Conservation (phyloP, 1,284 basidiomycete genomes). For the Pascua guehoae region DNA sequence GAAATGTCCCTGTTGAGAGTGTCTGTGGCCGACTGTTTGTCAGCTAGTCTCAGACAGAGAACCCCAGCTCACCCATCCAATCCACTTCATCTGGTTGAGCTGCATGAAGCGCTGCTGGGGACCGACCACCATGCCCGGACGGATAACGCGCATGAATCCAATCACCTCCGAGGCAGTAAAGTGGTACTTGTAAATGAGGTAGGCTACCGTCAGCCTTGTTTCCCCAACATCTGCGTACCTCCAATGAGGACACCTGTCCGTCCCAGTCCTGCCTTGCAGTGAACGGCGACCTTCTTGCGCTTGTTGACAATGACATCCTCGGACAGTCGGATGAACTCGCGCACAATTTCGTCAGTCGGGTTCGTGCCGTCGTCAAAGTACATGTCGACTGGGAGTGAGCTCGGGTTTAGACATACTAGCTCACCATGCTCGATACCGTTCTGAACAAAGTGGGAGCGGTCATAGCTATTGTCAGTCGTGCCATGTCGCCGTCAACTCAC, state of each 20-base stretch:
- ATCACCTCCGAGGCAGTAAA: constrained; percentile 98
- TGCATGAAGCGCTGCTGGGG: constrained; percentile 85
- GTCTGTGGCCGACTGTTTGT: constrained; percentile 50
- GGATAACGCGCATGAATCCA: constrained; percentile 95
- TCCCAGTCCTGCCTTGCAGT: constrained; percentile 57
- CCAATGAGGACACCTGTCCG: constrained; percentile 81
- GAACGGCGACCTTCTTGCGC: constrained; percentile 76
- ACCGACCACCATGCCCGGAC: constrained; percentile 87
- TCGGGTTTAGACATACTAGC: neutral
- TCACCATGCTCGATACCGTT: constrained; percentile 74
- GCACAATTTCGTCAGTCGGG: constrained; percentile 88
- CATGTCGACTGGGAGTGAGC: constrained; percentile 51
- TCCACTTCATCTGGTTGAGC: constrained; percentile 89
- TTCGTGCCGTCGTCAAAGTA: constrained; percentile 89
- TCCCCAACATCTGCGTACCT: constrained; percentile 29
- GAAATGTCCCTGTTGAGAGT: constrained; percentile 55
- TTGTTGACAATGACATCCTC: constrained; percentile 67
- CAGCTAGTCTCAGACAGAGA: constrained; percentile 45
- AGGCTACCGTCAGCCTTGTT: constrained; percentile 57
- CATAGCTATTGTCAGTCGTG: constrained; percentile 57
- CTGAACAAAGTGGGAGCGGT: constrained; percentile 76
- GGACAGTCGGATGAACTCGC: constrained; percentile 79
- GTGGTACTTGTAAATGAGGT: constrained; percentile 98
- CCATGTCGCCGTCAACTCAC: constrained; percentile 13
- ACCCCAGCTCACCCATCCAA: constrained; percentile 86